Percentiles rank a stretch among this genome's conserved stretches.
phyloP scores from a whole-genome alignment of 1,284 basidiomycete species.

The Psilocybe mexicana region DNA sequence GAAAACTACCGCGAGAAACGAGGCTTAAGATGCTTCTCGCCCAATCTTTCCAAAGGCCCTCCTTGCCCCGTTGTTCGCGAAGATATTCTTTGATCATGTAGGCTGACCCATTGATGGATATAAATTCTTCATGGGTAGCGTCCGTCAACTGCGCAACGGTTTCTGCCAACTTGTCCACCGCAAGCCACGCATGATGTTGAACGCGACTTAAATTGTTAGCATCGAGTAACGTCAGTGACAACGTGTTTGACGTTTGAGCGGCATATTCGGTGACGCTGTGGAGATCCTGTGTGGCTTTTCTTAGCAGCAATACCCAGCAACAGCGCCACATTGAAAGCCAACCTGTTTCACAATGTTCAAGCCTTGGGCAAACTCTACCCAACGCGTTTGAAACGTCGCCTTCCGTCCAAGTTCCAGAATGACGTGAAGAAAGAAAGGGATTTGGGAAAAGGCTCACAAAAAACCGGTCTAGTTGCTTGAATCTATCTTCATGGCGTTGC shows the following conservation, averaged over 20 bases:
- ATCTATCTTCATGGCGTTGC: slow-evolving; percentile 9
- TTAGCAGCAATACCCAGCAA: neutral
- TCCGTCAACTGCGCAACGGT: slow-evolving; percentile 38
- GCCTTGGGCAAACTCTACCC: slow-evolving; percentile 9
- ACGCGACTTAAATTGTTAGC: slow-evolving; percentile 17
- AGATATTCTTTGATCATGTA: slow-evolving; percentile 15
- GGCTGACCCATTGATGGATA: slow-evolving; percentile 46
- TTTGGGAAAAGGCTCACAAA: slow-evolving; percentile 7
- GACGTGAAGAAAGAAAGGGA: neutral
- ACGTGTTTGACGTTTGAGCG: slow-evolving; percentile 3
- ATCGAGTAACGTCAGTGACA: slow-evolving; percentile 1
- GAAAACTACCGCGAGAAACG: slow-evolving; percentile 13
- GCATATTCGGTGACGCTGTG: slow-evolving; percentile 11
- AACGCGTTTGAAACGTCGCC: slow-evolving; percentile 10
- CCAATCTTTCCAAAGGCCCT: slow-evolving; percentile 8
- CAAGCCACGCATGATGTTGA: slow-evolving; percentile 31
- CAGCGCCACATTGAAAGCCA: neutral
- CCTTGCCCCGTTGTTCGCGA: slow-evolving; percentile 1
- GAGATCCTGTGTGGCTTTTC: slow-evolving; percentile 4
- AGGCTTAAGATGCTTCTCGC: slow-evolving; percentile 9
- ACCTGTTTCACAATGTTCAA: slow-evolving; percentile 17
- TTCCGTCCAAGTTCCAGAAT: neutral
- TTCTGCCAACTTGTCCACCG: slow-evolving; percentile 36
- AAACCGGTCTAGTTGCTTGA: slow-evolving; percentile 5
- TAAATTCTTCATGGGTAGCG: slow-evolving; percentile 41